A percentile compares a stretch with the other conserved stretches of the same genome.
Conservation (phyloP, 75 land plant genomes). For the Sequoiadendron giganteum region DNA sequence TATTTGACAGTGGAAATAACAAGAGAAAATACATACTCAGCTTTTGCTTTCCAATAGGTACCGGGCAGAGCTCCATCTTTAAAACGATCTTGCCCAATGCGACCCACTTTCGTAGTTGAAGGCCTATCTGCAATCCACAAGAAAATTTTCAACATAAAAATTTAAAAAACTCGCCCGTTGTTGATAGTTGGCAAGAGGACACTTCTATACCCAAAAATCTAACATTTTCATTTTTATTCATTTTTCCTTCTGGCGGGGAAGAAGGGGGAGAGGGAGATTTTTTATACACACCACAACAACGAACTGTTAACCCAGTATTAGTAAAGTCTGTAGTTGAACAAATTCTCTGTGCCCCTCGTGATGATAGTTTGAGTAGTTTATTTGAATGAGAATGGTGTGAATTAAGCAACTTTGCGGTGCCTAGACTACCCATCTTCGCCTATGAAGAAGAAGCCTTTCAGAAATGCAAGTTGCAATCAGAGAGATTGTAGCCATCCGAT, state of each 20-base stretch:
- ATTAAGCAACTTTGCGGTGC: background rate
- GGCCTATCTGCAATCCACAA: background rate
- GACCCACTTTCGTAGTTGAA: background rate
- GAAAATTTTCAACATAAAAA: background rate
- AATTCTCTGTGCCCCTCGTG: background rate
- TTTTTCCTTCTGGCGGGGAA: background rate
- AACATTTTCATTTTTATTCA: too few species aligned
- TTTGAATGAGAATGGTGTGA: background rate
- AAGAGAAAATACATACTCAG: constrained; percentile 3
- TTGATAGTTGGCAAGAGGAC: too few species aligned
- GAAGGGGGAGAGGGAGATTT: background rate
- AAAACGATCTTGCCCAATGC: constrained; percentile 7
- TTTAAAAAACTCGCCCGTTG: background rate
- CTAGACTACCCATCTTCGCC: background rate
- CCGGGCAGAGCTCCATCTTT: constrained; percentile 9
- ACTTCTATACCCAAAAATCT: too few species aligned
- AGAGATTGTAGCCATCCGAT: background rate
- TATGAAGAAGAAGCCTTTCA: background rate
- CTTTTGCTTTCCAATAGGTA: constrained; percentile 2
- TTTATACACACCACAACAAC: background rate
- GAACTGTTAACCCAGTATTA: background rate
- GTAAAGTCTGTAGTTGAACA: background rate
- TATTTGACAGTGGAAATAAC: background rate
- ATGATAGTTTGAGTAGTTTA: background rate
- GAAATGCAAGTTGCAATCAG: background rate